A percentile compares a stretch with the other conserved stretches of the same genome.
phyloP scores from a whole-genome alignment of 805 yeast species.

The Pichia thaimueangensis region DNA sequence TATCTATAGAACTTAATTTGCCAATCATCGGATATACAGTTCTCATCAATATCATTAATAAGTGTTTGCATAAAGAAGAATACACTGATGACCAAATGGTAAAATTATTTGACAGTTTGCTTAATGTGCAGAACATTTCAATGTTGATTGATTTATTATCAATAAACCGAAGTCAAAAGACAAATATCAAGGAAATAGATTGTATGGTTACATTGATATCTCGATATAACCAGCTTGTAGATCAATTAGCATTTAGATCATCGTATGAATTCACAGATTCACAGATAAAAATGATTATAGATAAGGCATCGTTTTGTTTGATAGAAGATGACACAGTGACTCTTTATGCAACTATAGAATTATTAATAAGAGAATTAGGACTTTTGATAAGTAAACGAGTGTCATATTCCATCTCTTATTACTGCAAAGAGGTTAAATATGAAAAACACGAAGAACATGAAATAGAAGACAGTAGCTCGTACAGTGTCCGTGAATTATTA shows the following conservation, averaged over 20 bases:
- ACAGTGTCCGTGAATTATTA: slow-evolving; percentile 12
- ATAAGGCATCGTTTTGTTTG: slow-evolving; percentile 11
- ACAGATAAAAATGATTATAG: slow-evolving; percentile 11
- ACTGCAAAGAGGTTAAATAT: slow-evolving; percentile 2
- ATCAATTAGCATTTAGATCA: slow-evolving; percentile 5
- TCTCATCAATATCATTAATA: not conserved
- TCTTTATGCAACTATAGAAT: slow-evolving; percentile 7
- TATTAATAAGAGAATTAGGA: slow-evolving; percentile 17
- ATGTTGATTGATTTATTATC: slow-evolving; percentile 10
- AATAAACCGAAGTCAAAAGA: slow-evolving; percentile 11
- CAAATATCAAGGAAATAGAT: slow-evolving; percentile 9
- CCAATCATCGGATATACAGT: not conserved
- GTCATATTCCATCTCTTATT: slow-evolving; percentile 10
- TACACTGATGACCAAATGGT: not conserved
- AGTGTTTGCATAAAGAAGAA: not conserved
- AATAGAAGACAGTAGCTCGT: not conserved
- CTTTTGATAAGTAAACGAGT: slow-evolving; percentile 9
- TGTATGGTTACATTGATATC: slow-evolving; percentile 9
- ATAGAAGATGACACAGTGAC: not conserved
- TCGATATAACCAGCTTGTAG: slow-evolving; percentile 11
- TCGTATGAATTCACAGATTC: slow-evolving; percentile 1
- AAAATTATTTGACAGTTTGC: not conserved
- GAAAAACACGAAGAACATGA: not conserved
- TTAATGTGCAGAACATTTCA: not conserved
- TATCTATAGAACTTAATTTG: not conserved